Percentiles rank a stretch among this genome's conserved stretches.
Evolutionary conservation across 805 yeast species (phyloP).

Genomic region (Wickerhamomyces rabaulensis): DNA sequence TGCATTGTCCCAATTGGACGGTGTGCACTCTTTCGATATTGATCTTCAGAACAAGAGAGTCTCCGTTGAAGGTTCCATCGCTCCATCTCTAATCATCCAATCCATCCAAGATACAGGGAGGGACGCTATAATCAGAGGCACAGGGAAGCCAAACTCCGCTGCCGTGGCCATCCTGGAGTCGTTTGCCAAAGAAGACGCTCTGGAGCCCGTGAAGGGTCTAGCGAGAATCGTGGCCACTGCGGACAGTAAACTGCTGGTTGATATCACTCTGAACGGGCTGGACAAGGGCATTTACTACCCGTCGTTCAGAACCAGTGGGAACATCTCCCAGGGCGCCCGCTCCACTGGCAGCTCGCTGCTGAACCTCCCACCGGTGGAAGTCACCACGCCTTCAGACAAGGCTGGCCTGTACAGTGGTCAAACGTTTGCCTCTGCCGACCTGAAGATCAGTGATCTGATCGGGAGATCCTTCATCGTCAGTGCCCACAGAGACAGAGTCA

Average conservation of each 20-base stretch:
- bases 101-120: constrained; percentile 71
- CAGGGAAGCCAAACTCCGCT: constrained; percentile 82
- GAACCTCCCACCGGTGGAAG: constrained; percentile 26
- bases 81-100: constrained; percentile 71
- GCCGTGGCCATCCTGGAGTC: constrained; percentile 88
- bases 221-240: constrained; percentile 76
- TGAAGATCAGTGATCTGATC: constrained; percentile 55
- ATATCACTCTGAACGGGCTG: constrained; percentile 73
- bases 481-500: constrained; percentile 13
- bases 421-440: constrained; percentile 37
- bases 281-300: constrained; percentile 63
- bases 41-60: constrained; percentile 59
- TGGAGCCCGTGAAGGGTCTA: constrained; percentile 71
- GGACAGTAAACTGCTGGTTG: constrained; percentile 54
- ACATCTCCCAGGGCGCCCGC: constrained; percentile 67
- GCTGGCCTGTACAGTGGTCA: constrained; percentile 36
- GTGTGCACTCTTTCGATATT: constrained; percentile 47
- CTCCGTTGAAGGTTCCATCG: constrained; percentile 57
- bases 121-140: constrained; percentile 90
- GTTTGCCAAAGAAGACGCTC: constrained; percentile 36
- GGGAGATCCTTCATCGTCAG: constrained; percentile 52
- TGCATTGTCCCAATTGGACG: constrained; percentile 47
- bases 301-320: constrained; percentile 63
- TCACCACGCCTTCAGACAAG: constrained; percentile 29
- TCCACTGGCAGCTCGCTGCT: constrained; percentile 53